Evolutionary conservation across 176 grass and related monocot species (phyloP), one percentile per base, ranked within the genome.

Genomic region (Microstegium vimineum): DNA sequence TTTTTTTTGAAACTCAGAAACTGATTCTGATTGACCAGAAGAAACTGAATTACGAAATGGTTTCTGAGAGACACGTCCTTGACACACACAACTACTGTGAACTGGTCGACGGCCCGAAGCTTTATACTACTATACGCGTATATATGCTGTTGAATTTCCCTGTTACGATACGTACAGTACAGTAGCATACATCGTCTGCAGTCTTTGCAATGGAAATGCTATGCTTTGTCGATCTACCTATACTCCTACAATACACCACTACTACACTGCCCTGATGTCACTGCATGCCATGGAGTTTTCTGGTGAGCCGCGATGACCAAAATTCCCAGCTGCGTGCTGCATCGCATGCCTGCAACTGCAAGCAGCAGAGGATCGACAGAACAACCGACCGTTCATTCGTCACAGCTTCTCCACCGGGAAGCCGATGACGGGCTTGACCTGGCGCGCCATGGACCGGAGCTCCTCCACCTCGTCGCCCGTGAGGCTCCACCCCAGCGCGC

Each of bases 391-490:
- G 66, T n/a, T n/a, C n/a, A n/a, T n/a, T n/a, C n/a, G 66, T 82
- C 70, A 97, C 45, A 91, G 54, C 46, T 75, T 93, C 69, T 98
- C 96, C 8, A 93, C 85, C 10, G 90, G 96, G 71, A 98, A 90
- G 12, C 89, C 91, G 42, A 91, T 64, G 45, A 85, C 76, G 1
- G 90, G 75, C 16, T 77, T 85, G 18, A 88, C 37, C 68, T 87
- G 8, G 31, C 77, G 81, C 32, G 89, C 90, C 37, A 92, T 32
- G 13, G 82, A 85, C 4, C 90, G 90, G 3, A 94, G 78, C 84
- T 94, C 87, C 36, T 90, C 89, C 8, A 88, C 77, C 73, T 94
- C 92, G 1, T 86, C 75, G 4, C 56, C 68, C 16, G 77, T 81
- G 1, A 94, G 78, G 71, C 67, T 87, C 90, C 93, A 94, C 2